Base-by-base conservation (phyloP, 805 yeast genomes). In the Lachancea fermentati region DNA sequence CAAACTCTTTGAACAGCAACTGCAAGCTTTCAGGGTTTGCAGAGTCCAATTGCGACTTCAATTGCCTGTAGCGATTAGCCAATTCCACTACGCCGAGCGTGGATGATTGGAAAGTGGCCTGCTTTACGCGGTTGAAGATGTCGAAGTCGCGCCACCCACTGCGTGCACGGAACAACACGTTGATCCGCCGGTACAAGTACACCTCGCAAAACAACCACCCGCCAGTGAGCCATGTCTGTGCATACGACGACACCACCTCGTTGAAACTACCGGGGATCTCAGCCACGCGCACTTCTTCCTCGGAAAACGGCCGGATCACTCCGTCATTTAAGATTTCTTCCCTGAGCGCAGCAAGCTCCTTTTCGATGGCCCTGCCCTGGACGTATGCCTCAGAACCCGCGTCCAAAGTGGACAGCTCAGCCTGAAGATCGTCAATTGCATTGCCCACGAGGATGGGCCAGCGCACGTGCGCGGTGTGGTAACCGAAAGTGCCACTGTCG, bases 141-240 rank as follows among this genome's bases (percentile, higher is more conserved):
- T 93, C 98, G 58, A 78, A 88, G 11, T 66, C 51, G 1, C 36
- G 34, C 71, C 73, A 67, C 32, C 57, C 53, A 3, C 68, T 43
- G 31, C 61, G 65, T 2, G 54, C 51, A 33, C 65, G 61, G 52
- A 81, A 68, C 28, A 60, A 56, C 1, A 55, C 50, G 54, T 82
- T 75, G 41, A 85, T 63, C 45, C 69, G 60, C 44, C 95, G 78
- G 65, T 93, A 93, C 43, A 93, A 58, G 56, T 82, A 81, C 60
- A 96, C 82, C 62, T 94, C 99, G 31, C 83, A 68, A 55, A 72
- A 82, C 39, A 93, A 67, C 99, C 99, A 93, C 14, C 95, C 96
- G 1, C 91, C 94, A 6, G 81, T 71, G 34, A 69, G 65, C 97
- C 97, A 93, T 12, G 84, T 76, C 38, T 72, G 54, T 8, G 59